Conservation (phyloP, 2,329 filamentous ascomycete genomes). For the Talaromyces sp. region DNA sequence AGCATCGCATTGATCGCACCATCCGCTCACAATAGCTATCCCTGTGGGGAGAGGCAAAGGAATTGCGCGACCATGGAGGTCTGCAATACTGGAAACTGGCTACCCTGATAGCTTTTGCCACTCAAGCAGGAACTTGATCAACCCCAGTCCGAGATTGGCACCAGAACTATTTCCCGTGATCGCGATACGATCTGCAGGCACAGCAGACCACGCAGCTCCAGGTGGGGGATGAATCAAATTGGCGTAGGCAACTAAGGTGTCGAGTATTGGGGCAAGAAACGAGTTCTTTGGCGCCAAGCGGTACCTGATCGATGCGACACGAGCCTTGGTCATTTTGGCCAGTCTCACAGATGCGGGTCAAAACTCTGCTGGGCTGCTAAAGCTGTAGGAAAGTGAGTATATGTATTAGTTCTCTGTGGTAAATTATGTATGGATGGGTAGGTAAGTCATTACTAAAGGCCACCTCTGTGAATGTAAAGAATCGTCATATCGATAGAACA, state of each 20-base stretch:
- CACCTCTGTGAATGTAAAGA: slow-evolving; percentile 10
- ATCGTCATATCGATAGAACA: slow-evolving; percentile 11
- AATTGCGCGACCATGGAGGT: not conserved
- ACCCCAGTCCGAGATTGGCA: slow-evolving; percentile 6
- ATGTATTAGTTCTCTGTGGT: not conserved
- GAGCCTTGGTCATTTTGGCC: slow-evolving; percentile 13
- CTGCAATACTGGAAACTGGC: not conserved
- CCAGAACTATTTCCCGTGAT: slow-evolving; percentile 13
- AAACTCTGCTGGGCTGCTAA: slow-evolving; percentile 4
- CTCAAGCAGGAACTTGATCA: slow-evolving; percentile 12
- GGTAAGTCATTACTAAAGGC: slow-evolving; percentile 9
- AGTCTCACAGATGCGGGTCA: slow-evolving; percentile 7
- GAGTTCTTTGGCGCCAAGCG: slow-evolving; percentile 8
- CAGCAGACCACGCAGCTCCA: slow-evolving; percentile 12
- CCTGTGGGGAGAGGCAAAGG: slow-evolving; percentile 6
- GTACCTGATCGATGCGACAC: slow-evolving; percentile 13
- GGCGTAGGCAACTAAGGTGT: slow-evolving; percentile 12
- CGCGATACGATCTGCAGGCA: slow-evolving; percentile 9
- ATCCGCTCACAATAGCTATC: slow-evolving; percentile 9
- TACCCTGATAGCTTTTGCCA: slow-evolving; percentile 8
- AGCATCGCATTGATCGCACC: slow-evolving; percentile 13
- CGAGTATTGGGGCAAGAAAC: slow-evolving; percentile 9
- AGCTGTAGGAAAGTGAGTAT: not conserved
- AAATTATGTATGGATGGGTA: not conserved
- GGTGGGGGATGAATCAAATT: slow-evolving; percentile 7